These are phyloP conservation scores for Annulohypoxylon stygium DNA, from an alignment of 495 filamentous ascomycete genomes.

Conservation along the genomic window DNA sequence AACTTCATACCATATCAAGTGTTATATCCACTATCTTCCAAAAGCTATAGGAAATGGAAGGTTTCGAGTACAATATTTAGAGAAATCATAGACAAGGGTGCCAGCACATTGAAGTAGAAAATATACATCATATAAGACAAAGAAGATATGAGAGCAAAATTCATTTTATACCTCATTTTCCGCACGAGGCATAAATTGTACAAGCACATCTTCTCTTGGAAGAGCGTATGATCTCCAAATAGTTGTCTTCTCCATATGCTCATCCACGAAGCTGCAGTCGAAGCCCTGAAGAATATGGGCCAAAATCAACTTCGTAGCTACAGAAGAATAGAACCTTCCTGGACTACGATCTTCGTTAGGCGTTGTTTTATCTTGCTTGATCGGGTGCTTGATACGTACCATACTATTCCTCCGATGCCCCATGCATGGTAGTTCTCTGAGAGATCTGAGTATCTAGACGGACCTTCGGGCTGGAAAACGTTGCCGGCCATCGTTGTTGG, in stretches of 20 bases:
- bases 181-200: not conserved
- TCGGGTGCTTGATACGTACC: not conserved
- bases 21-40: too few relatives aligned
- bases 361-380: not conserved
- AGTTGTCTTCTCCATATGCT: not conserved
- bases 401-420: not conserved
- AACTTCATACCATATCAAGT: too few relatives aligned
- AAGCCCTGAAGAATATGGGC: not conserved
- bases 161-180: not conserved
- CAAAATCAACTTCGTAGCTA: not conserved
- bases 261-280: not conserved
- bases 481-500: not conserved
- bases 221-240: not conserved
- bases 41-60: too few relatives aligned
- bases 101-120: too few relatives aligned
- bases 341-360: not conserved
- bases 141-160: not conserved
- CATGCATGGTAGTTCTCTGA: not conserved
- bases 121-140: not conserved
- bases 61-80: too few relatives aligned
- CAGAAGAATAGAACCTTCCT: not conserved
- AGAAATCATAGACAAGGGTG: too few relatives aligned
- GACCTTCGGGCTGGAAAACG: not conserved
- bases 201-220: not conserved
- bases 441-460: not conserved